Conservation (phyloP, 768 basidiomycete species). For the Xanthoconium stramineum region DNA sequence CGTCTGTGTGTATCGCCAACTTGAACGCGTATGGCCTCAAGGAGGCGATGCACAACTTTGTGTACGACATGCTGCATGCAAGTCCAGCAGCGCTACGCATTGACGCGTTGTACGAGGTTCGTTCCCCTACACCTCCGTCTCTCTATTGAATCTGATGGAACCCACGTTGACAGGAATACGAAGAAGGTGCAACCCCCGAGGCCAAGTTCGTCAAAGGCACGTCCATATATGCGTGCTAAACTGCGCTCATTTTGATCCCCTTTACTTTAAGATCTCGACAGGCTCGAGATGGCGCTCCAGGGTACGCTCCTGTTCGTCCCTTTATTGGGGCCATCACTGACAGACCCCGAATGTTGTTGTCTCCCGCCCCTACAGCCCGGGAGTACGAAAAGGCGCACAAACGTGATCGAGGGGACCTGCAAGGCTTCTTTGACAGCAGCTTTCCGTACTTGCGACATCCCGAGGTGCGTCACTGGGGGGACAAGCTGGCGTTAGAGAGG, state of each 20-base stretch:
- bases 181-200: conserved; percentile 67
- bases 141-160: neutral
- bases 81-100: conserved; percentile 68
- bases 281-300: conserved; percentile 87
- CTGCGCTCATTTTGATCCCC: neutral
- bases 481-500: conserved; percentile 31
- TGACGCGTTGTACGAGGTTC: conserved; percentile 62
- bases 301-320: conserved; percentile 36
- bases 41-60: conserved; percentile 90
- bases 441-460: conserved; percentile 68
- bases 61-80: conserved; percentile 83
- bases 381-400: conserved; percentile 67
- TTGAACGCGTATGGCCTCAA: conserved; percentile 24
- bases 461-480: conserved; percentile 72
- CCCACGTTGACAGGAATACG: conserved; percentile 66
- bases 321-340: neutral
- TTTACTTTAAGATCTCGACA: conserved; percentile 62
- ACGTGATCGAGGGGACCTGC: conserved; percentile 44
- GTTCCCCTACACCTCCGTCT: neutral
- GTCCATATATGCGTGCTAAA: neutral
- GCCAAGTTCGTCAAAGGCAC: conserved; percentile 87
- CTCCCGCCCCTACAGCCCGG: conserved; percentile 43
- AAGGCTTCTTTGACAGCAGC: conserved; percentile 79
- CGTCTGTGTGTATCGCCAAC: neutral
- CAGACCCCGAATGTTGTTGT: neutral